Percentiles rank a stretch among this genome's conserved stretches.
Conservation (phyloP, 1,284 basidiomycete genomes). For the Ceratobasidium sp. region DNA sequence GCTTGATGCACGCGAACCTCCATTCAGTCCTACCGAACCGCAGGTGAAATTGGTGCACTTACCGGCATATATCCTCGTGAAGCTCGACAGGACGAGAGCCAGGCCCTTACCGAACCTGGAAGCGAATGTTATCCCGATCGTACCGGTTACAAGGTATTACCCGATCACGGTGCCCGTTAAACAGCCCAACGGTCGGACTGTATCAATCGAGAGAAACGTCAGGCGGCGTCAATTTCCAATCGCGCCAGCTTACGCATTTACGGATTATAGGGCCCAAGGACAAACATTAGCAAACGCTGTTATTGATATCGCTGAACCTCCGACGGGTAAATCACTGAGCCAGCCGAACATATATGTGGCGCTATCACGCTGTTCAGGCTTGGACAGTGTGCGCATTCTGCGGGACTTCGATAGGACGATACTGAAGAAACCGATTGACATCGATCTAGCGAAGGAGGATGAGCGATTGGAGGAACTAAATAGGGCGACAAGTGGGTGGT, state of each 20-base stretch:
- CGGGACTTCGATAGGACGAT: not conserved
- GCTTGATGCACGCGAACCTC: conserved; percentile 20
- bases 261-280: conserved; percentile 39
- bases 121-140: conserved; percentile 31
- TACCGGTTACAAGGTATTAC: conserved; percentile 42
- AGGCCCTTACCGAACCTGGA: conserved; percentile 14
- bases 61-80: conserved; percentile 38
- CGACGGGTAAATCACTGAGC: conserved; percentile 9
- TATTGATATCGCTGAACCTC: conserved; percentile 32
- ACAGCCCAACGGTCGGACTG: conserved; percentile 4
- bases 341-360: conserved; percentile 41
- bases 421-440: not conserved
- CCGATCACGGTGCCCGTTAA: not conserved
- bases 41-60: not conserved
- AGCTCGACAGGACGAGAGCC: conserved; percentile 25
- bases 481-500: not conserved
- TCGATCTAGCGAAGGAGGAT: not conserved
- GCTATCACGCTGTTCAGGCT: conserved; percentile 41
- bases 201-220: conserved; percentile 20
- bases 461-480: not conserved
- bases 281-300: conserved; percentile 39
- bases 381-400: conserved; percentile 39
- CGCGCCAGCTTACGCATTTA: conserved; percentile 44
- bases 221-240: conserved; percentile 41
- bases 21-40: not conserved